Evolutionary conservation across 257 asterid species (phyloP), one percentile per base, ranked within the genome.

Genomic region (Cynanchum wilfordii): DNA sequence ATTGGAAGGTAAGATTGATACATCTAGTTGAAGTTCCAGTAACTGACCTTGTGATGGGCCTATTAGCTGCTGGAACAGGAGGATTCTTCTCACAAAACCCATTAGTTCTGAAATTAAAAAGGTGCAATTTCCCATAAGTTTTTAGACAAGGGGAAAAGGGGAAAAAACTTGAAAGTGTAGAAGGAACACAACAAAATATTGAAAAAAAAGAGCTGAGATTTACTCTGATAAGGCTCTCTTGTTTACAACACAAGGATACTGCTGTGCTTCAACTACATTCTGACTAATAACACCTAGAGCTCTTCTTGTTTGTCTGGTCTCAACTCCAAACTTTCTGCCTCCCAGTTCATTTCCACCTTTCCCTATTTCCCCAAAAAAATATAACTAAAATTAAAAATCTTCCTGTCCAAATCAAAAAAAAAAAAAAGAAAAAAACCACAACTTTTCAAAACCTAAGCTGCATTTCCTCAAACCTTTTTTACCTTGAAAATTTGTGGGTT

Each of bases 201-300:
- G 78, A 71, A 51, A 55, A 9, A 65, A 19, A 20, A 47, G 73
- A 60, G 81, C 16, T 73, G 72, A 81, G 88, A 78, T 51, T 80
- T 88, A 92, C 97, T 82, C 93, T 68, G 96, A 80, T 73, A 77
- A 84, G 51, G 84, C 88, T 78, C 93, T 86, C 80, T 92, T 92
- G 83, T 78, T 88, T 67, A 80, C 85, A 69, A 70, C 81, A 80
- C 83, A 68, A 36, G 88, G 82, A 77, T 59, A 75, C 1, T 81
- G 69, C 78, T 81, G 82, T 40, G 81, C 85, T 55, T 80, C 87
- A 38, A 69, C 84, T 62, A 83, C 56, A 75, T 87, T 89, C 77
- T 90, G 93, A 74, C 89, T 87, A 64, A 92, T 86, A 47, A 81
- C 85, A 2, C 91, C 67, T 19, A 92, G 66, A 70, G 90, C 88